Base-by-base conservation (phyloP, 768 basidiomycete species). In the Psilocybe sp. region DNA sequence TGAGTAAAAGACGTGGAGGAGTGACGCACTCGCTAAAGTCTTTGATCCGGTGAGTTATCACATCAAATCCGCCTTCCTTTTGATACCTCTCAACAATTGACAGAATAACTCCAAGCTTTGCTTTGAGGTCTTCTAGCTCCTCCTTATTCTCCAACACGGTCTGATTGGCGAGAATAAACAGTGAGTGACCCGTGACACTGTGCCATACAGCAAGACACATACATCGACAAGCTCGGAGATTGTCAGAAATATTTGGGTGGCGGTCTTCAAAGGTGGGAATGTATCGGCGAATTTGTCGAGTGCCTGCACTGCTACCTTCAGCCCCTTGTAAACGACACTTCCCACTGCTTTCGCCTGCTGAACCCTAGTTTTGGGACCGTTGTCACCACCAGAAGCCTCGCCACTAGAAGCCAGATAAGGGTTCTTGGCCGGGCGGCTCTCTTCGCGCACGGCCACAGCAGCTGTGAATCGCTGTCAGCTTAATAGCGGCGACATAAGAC, bases 231-330 rank as follows among this genome's bases (percentile, higher is more conserved):
- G 4, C 15, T 48, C 32, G 19, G 48, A 42, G 20, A 52, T 38
- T 23, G 46, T 32, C 10, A 47, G 7, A 36, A 52, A 13, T 20
- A 2, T 46, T 47, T 41, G 46, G 15, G 40, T 20, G 32, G 46
- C 40, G 14, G 51, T 39, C 40, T 52, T 52, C 34, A 52, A 32
- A 16, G 51, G 51, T 43, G 31, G 40, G 40, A 52, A 52, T 35
- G 44, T 38, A 40, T 52, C 51, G 16, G 51, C 40, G 40, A 45
- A 52, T 11, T 52, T 46, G 32, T 42, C 23, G 28, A 47, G 35
- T 36, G 10, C 46, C 18, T 43, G 16, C 40, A 47, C 2, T 9
- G 44, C 40, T 15, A 35, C 28, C 35, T 52, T 52, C 16, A 52
- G 18, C 47, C 46, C 51, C 47, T 47, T 46, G 51, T 48, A 52